These are phyloP conservation scores for Lathyrus oleraceus DNA, from an alignment of 306 rosid genomes.

Conservation along the genomic window DNA sequence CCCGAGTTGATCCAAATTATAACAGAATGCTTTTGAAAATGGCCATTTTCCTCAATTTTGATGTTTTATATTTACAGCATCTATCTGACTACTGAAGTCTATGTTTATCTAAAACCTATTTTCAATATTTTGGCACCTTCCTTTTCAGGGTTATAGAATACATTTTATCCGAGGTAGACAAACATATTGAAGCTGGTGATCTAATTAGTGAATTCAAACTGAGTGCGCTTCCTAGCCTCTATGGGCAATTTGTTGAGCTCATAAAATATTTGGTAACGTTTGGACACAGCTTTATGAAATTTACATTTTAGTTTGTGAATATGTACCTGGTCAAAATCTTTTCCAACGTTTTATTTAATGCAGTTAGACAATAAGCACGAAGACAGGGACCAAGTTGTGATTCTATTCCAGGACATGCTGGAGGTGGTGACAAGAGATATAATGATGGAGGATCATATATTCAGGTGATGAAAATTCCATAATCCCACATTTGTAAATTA, in stretches of 20 bases:
- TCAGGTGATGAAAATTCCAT: constrained; percentile 55
- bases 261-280: constrained; percentile 67
- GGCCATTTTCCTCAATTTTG: neutral
- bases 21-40: neutral
- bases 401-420: constrained; percentile 96
- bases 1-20: neutral
- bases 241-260: constrained; percentile 67
- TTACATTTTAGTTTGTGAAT: constrained; percentile 7
- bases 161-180: constrained; percentile 73
- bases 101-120: constrained; percentile 11
- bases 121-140: constrained; percentile 19
- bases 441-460: constrained; percentile 81
- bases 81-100: constrained; percentile 1
- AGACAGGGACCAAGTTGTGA: constrained; percentile 79
- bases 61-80: neutral
- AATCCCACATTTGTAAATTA: constrained; percentile 7
- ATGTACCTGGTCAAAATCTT: constrained; percentile 33
- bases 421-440: constrained; percentile 93
- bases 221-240: constrained; percentile 93
- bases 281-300: neutral
- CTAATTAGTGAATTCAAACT: constrained; percentile 61
- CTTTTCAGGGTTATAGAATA: constrained; percentile 65
- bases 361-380: constrained; percentile 74
- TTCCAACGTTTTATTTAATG: constrained; percentile 32
- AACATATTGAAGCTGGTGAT: constrained; percentile 44